phyloP scores from a whole-genome alignment of 164 flowering plant genomes.

The Piper betle region DNA sequence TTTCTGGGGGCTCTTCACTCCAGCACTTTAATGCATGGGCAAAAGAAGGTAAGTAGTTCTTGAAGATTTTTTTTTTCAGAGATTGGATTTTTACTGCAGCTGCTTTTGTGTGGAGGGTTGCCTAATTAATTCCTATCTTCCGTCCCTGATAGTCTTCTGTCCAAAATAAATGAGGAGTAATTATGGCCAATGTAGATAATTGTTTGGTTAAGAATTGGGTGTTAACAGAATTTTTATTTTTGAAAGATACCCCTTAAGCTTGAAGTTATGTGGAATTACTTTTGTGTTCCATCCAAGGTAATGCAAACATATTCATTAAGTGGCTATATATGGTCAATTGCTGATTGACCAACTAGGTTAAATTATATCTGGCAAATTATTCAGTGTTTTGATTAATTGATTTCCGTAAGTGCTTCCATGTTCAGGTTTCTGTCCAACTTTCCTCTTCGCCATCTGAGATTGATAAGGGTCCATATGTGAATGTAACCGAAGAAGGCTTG shows the following conservation, averaged over 20 bases:
- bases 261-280: no score
- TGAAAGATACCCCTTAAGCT: no score
- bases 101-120: not conserved
- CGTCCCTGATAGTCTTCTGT: no score
- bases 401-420: slow-evolving; percentile 9
- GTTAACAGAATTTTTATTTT: no score
- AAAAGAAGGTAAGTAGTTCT: not conserved
- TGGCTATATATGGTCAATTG: not conserved
- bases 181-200: no score
- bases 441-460: slow-evolving; percentile 21
- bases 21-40: slow-evolving; percentile 25
- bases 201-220: no score
- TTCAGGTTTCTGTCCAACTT: slow-evolving; percentile 4
- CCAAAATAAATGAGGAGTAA: no score
- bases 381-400: not conserved
- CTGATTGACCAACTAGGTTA: not conserved
- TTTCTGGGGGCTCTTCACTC: slow-evolving; percentile 31
- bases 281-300: not conserved
- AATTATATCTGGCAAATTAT: not conserved
- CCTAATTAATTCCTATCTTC: no score
- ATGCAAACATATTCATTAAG: not conserved
- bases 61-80: not conserved
- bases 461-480: slow-evolving; percentile 42
- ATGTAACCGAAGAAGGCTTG: slow-evolving; percentile 36
- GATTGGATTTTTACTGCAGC: not conserved